Conservation (phyloP, 169 alveolate species). For the Eimeria tenella region DNA sequence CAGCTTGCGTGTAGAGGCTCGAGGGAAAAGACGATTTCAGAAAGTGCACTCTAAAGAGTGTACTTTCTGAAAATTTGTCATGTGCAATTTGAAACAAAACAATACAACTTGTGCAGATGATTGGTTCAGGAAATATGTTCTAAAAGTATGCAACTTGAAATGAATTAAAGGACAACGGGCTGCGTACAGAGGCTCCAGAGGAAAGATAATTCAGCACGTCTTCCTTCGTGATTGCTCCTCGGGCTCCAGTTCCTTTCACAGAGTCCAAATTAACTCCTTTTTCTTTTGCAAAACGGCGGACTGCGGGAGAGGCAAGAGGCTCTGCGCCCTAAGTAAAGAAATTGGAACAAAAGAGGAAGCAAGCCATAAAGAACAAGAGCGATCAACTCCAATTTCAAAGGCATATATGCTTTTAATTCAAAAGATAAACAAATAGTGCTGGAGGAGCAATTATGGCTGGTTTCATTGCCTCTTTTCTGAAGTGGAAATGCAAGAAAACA, state of each 20-base stretch:
- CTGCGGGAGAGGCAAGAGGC: conserved; percentile 84
- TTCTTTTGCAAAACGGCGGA: conserved; percentile 84
- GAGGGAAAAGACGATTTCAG: too few species aligned
- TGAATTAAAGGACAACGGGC: too few species aligned
- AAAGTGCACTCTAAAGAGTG: too few species aligned
- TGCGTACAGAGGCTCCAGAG: neutral
- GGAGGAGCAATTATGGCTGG: too few species aligned
- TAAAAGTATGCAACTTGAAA: too few species aligned
- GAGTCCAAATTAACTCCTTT: conserved; percentile 81
- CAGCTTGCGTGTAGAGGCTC: too few species aligned
- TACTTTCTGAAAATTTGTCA: too few species aligned
- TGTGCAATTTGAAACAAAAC: too few species aligned
- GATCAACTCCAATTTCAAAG: neutral
- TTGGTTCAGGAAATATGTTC: too few species aligned
- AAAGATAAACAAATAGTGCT: too few species aligned
- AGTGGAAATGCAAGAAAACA: neutral
- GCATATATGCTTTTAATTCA: neutral
- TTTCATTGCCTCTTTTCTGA: too few species aligned
- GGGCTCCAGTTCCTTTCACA: conserved; percentile 83
- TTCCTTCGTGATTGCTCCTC: conserved; percentile 82
- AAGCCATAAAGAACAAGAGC: neutral
- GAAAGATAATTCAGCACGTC: conserved; percentile 78
- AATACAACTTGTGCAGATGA: too few species aligned
- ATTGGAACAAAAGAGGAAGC: neutral
- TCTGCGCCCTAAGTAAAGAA: conserved; percentile 1